Conservation (phyloP, 306 rosid species). For the Trichosanthes truncata region DNA sequence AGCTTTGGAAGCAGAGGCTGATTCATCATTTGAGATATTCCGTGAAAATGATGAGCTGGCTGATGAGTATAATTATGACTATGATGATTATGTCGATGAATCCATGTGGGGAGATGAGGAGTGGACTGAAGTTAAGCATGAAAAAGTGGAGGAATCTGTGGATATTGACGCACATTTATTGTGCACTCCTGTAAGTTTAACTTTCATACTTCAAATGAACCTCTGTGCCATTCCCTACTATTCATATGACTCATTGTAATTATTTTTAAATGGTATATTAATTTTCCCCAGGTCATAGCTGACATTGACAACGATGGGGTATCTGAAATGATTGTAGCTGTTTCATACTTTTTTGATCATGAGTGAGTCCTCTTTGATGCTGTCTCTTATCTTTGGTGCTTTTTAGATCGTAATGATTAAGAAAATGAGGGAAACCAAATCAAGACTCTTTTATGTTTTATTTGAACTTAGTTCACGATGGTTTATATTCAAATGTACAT, state of each 20-base stretch:
- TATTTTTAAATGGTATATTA: not conserved
- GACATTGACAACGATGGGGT: slow-evolving; percentile 95
- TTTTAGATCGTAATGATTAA: not conserved
- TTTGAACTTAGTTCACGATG: not conserved
- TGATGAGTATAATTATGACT: slow-evolving; percentile 83
- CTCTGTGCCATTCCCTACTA: not conserved
- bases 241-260: not conserved
- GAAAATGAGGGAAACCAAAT: not conserved
- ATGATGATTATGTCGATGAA: slow-evolving; percentile 85
- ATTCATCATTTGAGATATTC: slow-evolving; percentile 72
- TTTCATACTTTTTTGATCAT: slow-evolving; percentile 83
- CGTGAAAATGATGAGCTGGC: slow-evolving; percentile 76
- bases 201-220: not conserved
- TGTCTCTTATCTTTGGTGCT: not conserved
- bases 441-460: not conserved
- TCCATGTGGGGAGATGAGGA: slow-evolving; percentile 97
- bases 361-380: slow-evolving; percentile 57
- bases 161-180: slow-evolving; percentile 76
- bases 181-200: slow-evolving; percentile 80
- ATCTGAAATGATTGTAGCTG: slow-evolving; percentile 89
- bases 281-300: slow-evolving; percentile 68
- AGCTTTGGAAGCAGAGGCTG: slow-evolving; percentile 79
- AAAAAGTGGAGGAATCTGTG: slow-evolving; percentile 71
- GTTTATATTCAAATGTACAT: not conserved
- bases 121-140: slow-evolving; percentile 67